These are phyloP conservation scores for Fagopyrum homotropicum DNA, from an alignment of 148 eudicot genomes.

Conservation along the genomic window DNA sequence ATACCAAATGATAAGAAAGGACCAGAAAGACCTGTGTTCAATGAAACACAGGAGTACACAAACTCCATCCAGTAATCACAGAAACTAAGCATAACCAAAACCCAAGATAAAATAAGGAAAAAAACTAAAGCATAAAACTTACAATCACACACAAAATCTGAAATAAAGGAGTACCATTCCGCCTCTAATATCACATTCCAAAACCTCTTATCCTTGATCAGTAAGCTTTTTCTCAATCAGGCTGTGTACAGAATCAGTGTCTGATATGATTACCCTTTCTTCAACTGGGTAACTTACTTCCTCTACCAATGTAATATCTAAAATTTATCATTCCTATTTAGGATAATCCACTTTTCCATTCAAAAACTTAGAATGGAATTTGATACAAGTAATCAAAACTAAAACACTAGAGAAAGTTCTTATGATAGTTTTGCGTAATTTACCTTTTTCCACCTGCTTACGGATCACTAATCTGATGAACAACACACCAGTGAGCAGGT, in stretches of 20 bases:
- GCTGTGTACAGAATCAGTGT: background rate
- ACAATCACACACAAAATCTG: background rate
- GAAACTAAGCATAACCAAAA: background rate
- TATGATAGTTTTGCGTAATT: background rate
- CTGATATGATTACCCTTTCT: background rate
- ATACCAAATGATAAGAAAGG: background rate
- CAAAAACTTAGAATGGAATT: background rate
- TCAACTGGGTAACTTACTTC: background rate
- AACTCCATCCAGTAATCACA: background rate
- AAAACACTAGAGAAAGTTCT: background rate
- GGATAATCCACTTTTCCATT: background rate
- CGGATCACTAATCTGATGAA: constrained; percentile 29
- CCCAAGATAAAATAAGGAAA: background rate
- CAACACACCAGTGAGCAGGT: constrained; percentile 26
- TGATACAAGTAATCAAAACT: background rate
- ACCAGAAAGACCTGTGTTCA: background rate
- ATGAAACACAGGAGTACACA: background rate
- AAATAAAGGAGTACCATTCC: background rate
- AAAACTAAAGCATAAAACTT: background rate
- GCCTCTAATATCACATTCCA: constrained; percentile 1
- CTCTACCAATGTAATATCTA: background rate
- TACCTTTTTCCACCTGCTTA: constrained; percentile 62
- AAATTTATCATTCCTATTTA: background rate
- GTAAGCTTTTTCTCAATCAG: background rate
- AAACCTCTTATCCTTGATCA: background rate